Base-by-base conservation (phyloP, 441 rosid species). In the Capsella rubella region DNA sequence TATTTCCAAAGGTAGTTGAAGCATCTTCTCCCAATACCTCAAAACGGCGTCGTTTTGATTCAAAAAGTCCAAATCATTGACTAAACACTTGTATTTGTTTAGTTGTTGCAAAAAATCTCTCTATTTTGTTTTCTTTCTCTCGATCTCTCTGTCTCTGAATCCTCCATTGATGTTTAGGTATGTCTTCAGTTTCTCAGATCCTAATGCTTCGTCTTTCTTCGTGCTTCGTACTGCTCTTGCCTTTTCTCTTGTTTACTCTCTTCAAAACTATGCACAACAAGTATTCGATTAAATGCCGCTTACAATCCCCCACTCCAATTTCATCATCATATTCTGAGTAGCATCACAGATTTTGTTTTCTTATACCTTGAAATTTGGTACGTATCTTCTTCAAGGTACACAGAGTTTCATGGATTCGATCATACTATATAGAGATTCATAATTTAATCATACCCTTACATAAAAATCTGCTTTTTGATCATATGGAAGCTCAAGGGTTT, bases 91-190 rank as follows among this genome's bases (percentile, higher is more conserved):
- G 25, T 21, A 21, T 21, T 21, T 21, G 25, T 21, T 21, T 21
- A 21, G 25, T 31, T 4, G 5, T 31, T 11, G 28, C 72, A 39
- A 16, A 69, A 69, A 16, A 18, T 12, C 16, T 42, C 15, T 42
- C 15, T 6, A 2, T 27, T 51, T 43, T 21, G 8, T 39, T 12
- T 60, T 43, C n/a, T 43, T n/a, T 29, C n/a, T n/a, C 40, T 46
- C 3, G 25, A 5, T 51, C 76, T 40, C 34, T 27, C n/a, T 13
- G 52, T 54, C 69, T 73, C 60, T 57, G 53, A 32, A 31, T 50
- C 67, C 47, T 29, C 67, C 67, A 58, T 67, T 66, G 73, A 67
- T 67, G 67, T 31, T 40, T 14, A 59, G 73, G 73, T 74, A 21
- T 74, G 60, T 58, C 53, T n/a, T 60, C 37, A 50, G 54, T 12